Evolutionary conservation across 1,139 yeast species (phyloP).

Genomic region (Scheffersomyces stambukii): DNA sequence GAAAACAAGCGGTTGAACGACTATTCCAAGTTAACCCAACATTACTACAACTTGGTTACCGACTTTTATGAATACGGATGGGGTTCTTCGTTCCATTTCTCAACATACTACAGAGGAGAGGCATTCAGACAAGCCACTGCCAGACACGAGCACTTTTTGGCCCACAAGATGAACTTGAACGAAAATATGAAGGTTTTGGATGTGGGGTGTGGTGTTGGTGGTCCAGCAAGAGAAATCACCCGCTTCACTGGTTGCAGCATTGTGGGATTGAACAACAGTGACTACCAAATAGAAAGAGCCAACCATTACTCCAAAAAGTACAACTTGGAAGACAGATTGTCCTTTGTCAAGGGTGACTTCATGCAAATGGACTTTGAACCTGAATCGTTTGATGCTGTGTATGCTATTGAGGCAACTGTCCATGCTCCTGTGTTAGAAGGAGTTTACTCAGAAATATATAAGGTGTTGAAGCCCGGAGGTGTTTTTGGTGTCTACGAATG

Average conservation of each 20-base stretch:
- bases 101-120: slow-evolving; percentile 90
- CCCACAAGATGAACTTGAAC: slow-evolving; percentile 75
- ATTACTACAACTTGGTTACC: slow-evolving; percentile 93
- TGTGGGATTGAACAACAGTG: slow-evolving; percentile 94
- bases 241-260: slow-evolving; percentile 85
- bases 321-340: slow-evolving; percentile 67
- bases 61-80: slow-evolving; percentile 98
- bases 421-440: slow-evolving; percentile 98
- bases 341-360: slow-evolving; percentile 95
- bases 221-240: slow-evolving; percentile 95
- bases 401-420: slow-evolving; percentile 97
- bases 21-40: slow-evolving; percentile 88
- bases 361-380: slow-evolving; percentile 98
- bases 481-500: slow-evolving; percentile 97
- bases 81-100: slow-evolving; percentile 99
- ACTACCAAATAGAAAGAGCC: slow-evolving; percentile 94
- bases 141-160: slow-evolving; percentile 95
- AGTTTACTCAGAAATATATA: slow-evolving; percentile 91
- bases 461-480: slow-evolving; percentile 97
- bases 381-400: slow-evolving; percentile 89
- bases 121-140: slow-evolving; percentile 93
- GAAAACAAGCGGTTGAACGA: slow-evolving; percentile 74
- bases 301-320: slow-evolving; percentile 68
- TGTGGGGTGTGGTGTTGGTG: slow-evolving; percentile 99
- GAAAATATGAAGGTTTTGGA: slow-evolving; percentile 87